Evolutionary conservation across 225 moss, liverwort and hornwort genomes (phyloP), one percentile per base, ranked within the genome.

Genomic region (Marchantia polymorpha): DNA sequence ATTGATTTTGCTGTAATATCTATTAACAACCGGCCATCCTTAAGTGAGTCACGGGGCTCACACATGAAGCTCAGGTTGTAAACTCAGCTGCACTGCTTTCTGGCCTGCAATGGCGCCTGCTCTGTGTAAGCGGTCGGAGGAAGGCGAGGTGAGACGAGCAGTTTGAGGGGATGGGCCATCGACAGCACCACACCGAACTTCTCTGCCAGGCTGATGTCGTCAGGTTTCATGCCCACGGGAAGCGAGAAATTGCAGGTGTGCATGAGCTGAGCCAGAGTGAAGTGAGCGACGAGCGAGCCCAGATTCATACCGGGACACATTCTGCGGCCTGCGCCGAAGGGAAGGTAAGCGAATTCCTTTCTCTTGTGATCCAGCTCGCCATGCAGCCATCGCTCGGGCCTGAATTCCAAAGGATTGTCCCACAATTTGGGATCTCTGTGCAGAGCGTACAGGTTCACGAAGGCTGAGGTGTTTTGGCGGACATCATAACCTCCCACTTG

Each of bases 361-460:
- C n/a, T n/a, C n/a, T n/a, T n/a, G n/a, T n/a, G n/a, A n/a, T n/a
- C n/a, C n/a, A n/a, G n/a, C n/a, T n/a, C n/a, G n/a, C n/a, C n/a
- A n/a, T n/a, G n/a, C 46, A 81, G 1, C 55, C 89, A 91, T 52
- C 89, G 85, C 72, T 91, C 88, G 27, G 91, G 89, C 0, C 52
- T 59, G 84, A 91, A 91, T 73, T 84, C 58, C 58, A 77, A 52
- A 48, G 86, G 88, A 30, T 78, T 81, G 16, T 83, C 84, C 91
- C 87, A 91, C 70, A 86, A 82, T 0, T 12, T 58, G 77, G 85
- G 89, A 74, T 89, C 89, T 71, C 87, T 82, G 48, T 85, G 84
- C 64, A 91, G 71, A 60, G 91, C 87, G 68, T 86, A 89, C n/a
- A 91, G 25, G 77, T 89, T 91, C 17, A 91, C 73, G 64, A 87